A percentile compares a stretch with the other conserved stretches of the same genome.
These are phyloP conservation scores for Umbellularia californica DNA, from an alignment of 164 flowering plant species.

Conservation along the genomic window DNA sequence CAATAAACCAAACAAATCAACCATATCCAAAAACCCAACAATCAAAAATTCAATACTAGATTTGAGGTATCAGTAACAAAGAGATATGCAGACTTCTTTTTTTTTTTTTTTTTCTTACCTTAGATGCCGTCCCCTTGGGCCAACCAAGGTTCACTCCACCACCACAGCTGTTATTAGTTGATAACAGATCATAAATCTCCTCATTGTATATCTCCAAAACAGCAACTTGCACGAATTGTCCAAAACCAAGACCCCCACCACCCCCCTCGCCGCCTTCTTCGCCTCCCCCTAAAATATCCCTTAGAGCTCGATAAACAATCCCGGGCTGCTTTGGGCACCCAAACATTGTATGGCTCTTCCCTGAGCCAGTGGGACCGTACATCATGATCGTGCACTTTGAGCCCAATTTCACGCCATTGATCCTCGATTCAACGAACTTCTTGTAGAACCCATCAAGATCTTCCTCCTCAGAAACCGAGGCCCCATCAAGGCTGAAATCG, in stretches of 20 bases:
- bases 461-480: conserved; percentile 79
- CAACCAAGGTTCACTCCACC: conserved; percentile 76
- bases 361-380: conserved; percentile 98
- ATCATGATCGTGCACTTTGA: conserved; percentile 90
- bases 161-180: conserved; percentile 26
- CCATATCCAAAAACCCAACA: too few species aligned
- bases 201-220: conserved; percentile 96
- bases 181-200: conserved; percentile 88
- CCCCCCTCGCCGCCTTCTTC: conserved; percentile 30
- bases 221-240: conserved; percentile 78
- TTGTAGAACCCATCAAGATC: conserved; percentile 68
- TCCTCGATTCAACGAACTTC: conserved; percentile 74
- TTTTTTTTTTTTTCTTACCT: conserved; percentile 36
- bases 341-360: conserved; percentile 97
- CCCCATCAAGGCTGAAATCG: conserved; percentile 87
- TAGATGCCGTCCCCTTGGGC: conserved; percentile 77
- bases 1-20: too few species aligned
- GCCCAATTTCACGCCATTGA: conserved; percentile 76
- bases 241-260: conserved; percentile 22
- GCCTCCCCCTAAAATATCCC: conserved; percentile 62
- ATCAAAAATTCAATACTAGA: too few species aligned
- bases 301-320: conserved; percentile 78
- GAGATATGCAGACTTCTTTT: background rate
- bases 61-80: background rate
- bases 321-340: conserved; percentile 88